These are phyloP conservation scores for Paramecium tetraurelia DNA, from an alignment of 73 alveolate genomes.

Conservation along the genomic window DNA sequence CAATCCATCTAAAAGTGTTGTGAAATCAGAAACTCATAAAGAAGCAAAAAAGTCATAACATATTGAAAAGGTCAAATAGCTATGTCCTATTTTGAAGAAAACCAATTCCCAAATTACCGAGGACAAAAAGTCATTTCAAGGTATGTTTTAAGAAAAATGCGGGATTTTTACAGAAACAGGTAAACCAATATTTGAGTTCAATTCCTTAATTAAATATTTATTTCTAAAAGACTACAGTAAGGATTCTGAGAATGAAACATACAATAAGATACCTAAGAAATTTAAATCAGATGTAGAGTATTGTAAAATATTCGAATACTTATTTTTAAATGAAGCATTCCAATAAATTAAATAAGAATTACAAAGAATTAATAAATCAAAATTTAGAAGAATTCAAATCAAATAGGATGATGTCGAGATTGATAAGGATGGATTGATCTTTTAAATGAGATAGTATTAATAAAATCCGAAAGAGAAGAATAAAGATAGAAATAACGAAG, in stretches of 20 bases:
- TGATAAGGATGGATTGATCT: background rate
- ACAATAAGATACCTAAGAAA: background rate
- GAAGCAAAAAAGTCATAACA: background rate
- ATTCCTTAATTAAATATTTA: background rate
- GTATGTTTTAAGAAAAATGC: background rate
- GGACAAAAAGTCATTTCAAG: background rate
- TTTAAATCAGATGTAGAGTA: background rate
- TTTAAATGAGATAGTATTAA: slow-evolving; percentile 4
- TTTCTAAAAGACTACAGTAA: background rate
- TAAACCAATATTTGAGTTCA: slow-evolving; percentile 30
- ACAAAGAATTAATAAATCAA: background rate
- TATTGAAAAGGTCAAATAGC: background rate
- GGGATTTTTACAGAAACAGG: background rate
- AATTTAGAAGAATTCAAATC: background rate
- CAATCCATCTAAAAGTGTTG: background rate
- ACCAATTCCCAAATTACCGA: background rate
- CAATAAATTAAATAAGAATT: background rate
- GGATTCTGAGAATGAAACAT: background rate
- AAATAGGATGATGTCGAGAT: background rate
- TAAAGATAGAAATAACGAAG: background rate
- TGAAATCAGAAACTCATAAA: background rate
- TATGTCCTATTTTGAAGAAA: background rate
- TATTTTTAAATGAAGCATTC: slow-evolving; percentile 34
- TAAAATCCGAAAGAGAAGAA: background rate
- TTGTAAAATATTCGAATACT: slow-evolving; percentile 53